phyloP scores from a whole-genome alignment of 441 rosid genomes.

The Adansonia madagascariensis region DNA sequence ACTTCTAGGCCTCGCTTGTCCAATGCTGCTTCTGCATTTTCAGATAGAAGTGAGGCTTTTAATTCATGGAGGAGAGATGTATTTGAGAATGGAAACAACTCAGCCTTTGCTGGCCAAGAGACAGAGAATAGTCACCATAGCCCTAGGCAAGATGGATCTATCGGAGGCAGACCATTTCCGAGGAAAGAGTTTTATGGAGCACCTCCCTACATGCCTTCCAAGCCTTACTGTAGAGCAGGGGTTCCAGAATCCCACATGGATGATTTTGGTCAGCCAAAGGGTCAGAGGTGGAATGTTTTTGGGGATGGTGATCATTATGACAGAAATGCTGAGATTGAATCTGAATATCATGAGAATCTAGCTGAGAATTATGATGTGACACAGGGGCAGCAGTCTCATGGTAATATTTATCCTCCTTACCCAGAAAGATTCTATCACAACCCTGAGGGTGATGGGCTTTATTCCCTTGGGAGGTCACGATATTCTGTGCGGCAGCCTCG shows the following conservation, averaged over 20 bases:
- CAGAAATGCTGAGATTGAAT: constrained; percentile 59
- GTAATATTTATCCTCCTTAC: constrained; percentile 56
- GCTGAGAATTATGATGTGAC: constrained; percentile 70
- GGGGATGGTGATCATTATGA: constrained; percentile 70
- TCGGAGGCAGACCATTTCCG: constrained; percentile 50
- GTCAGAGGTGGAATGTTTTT: constrained; percentile 74
- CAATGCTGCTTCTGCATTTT: constrained; percentile 52
- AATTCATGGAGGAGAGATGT: constrained; percentile 77
- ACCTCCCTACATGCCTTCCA: constrained; percentile 51
- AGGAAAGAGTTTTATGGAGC: constrained; percentile 70
- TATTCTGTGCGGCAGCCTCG: constrained; percentile 90
- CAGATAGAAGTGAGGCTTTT: constrained; percentile 61
- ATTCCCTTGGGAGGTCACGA: constrained; percentile 76
- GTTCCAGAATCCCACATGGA: constrained; percentile 58
- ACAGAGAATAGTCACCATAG: constrained; percentile 58
- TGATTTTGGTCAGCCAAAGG: constrained; percentile 47
- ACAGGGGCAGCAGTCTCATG: constrained; percentile 66
- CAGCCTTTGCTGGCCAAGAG: constrained; percentile 50
- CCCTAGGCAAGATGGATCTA: constrained; percentile 55
- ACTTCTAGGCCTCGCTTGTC: constrained; percentile 52
- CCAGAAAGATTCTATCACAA: constrained; percentile 64
- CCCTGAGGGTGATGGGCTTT: constrained; percentile 67
- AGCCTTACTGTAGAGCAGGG: constrained; percentile 60
- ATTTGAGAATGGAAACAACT: constrained; percentile 62
- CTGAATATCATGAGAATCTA: constrained; percentile 70